phyloP scores from a whole-genome alignment of 768 basidiomycete genomes.

The Russula virescens region DNA sequence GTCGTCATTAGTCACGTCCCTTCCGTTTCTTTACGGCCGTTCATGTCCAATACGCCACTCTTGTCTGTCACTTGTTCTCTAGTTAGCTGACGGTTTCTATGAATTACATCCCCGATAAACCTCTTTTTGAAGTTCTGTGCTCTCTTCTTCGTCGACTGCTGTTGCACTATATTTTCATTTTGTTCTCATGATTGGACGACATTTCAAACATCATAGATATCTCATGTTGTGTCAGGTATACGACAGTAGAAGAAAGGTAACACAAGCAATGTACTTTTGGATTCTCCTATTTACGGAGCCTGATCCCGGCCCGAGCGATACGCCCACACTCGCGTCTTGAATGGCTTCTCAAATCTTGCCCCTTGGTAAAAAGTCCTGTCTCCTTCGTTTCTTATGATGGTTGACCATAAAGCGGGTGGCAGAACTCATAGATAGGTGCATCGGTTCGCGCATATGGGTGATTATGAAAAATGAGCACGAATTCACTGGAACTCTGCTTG shows the following conservation, averaged over 20 bases:
- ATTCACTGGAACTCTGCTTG: conserved; percentile 90
- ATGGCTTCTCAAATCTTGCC: conserved; percentile 96
- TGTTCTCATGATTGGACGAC: conserved; percentile 16
- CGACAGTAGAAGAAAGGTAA: conserved; percentile 10
- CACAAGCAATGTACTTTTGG: conserved; percentile 17
- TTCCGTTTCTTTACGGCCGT: conserved; percentile 11
- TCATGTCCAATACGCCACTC: conserved; percentile 16
- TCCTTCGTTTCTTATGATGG: not conserved
- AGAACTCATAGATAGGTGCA: conserved; percentile 97
- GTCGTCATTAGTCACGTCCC: not conserved
- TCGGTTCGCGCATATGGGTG: conserved; percentile 96
- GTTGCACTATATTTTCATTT: conserved; percentile 5
- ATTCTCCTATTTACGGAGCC: not conserved
- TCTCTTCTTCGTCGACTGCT: conserved; percentile 10
- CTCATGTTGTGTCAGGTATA: conserved; percentile 17
- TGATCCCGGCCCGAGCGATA: conserved; percentile 9
- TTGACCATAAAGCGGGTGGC: conserved; percentile 6
- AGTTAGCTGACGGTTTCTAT: conserved; percentile 13
- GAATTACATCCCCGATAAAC: conserved; percentile 21
- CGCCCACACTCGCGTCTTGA: not conserved
- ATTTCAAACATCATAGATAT: conserved; percentile 24
- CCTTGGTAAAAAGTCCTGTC: conserved; percentile 49
- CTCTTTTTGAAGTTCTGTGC: conserved; percentile 7
- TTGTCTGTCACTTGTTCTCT: conserved; percentile 17
- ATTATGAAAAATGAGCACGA: conserved; percentile 98